Conservation (phyloP, 208 protist species). For the Tetramitus jugosus region DNA sequence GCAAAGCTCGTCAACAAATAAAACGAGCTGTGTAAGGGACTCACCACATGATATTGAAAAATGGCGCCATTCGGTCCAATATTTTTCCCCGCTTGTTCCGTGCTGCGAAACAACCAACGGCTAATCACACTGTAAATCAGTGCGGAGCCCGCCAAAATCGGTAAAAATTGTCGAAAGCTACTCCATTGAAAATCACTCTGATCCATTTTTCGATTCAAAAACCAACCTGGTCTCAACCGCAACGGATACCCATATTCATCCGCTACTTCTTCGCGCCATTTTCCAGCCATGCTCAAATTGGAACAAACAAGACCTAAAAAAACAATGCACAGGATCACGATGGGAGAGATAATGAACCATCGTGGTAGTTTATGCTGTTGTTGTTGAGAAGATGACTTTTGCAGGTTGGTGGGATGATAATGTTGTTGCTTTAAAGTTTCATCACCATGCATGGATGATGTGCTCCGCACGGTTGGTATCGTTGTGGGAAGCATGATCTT, state of each 20-base stretch:
- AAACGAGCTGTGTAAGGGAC: neutral
- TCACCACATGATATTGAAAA: neutral
- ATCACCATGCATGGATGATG: too few species aligned
- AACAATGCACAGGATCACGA: too few species aligned
- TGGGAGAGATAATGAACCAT: too few species aligned
- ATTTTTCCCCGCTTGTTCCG: neutral
- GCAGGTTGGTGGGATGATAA: too few species aligned
- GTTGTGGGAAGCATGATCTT: too few species aligned
- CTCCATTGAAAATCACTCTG: constrained; percentile 8
- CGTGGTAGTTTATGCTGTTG: too few species aligned
- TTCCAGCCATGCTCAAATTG: neutral
- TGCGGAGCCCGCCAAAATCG: neutral
- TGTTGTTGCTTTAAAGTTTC: too few species aligned
- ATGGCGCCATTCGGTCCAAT: neutral
- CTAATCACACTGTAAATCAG: neutral
- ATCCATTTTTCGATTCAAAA: neutral
- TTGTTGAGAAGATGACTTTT: too few species aligned
- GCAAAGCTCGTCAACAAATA: neutral
- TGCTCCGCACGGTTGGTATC: too few species aligned
- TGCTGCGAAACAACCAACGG: too few species aligned
- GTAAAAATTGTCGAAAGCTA: neutral
- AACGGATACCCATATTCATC: neutral
- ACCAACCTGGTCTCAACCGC: neutral
- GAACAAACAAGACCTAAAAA: too few species aligned
- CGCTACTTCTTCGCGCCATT: neutral